These are phyloP conservation scores for Hypericum androsaemum DNA, from an alignment of 345 rosid genomes.

Conservation along the genomic window DNA sequence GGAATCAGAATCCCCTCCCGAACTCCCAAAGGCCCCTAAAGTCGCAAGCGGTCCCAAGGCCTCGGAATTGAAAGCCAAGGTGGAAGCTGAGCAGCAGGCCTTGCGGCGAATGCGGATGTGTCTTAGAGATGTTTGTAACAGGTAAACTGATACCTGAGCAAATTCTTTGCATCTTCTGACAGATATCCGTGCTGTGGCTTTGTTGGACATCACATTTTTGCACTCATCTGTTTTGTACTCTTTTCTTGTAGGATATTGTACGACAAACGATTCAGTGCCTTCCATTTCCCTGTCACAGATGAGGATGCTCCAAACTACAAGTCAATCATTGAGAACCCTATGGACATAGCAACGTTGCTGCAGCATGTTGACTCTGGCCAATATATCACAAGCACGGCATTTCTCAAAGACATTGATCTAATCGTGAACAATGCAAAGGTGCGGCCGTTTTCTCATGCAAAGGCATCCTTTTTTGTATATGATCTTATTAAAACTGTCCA, in stretches of 20 bases:
- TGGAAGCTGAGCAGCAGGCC: constrained; percentile 98
- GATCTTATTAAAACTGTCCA: neutral
- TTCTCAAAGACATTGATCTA: constrained; percentile 81
- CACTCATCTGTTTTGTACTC: neutral
- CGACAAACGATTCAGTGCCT: constrained; percentile 82
- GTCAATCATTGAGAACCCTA: constrained; percentile 77
- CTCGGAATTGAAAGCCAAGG: constrained; percentile 85
- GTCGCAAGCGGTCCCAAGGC: constrained; percentile 79
- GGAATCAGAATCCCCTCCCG: constrained; percentile 42
- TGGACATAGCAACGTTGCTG: constrained; percentile 85
- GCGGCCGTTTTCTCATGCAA: constrained; percentile 6
- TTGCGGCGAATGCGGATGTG: constrained; percentile 96
- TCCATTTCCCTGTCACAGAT: constrained; percentile 86
- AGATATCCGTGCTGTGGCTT: neutral
- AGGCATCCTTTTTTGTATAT: neutral
- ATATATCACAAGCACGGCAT: constrained; percentile 69
- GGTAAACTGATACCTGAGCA: constrained; percentile 32
- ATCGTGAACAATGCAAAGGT: constrained; percentile 94
- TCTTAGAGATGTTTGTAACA: constrained; percentile 95
- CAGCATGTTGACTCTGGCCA: constrained; percentile 89
- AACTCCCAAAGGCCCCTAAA: constrained; percentile 79
- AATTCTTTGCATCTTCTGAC: neutral
- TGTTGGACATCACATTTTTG: neutral
- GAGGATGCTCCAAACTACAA: constrained; percentile 98
- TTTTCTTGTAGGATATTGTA: constrained; percentile 56